These are phyloP conservation scores for Nakazawaea ishiwadae DNA, from an alignment of 805 yeast genomes.

Conservation along the genomic window DNA sequence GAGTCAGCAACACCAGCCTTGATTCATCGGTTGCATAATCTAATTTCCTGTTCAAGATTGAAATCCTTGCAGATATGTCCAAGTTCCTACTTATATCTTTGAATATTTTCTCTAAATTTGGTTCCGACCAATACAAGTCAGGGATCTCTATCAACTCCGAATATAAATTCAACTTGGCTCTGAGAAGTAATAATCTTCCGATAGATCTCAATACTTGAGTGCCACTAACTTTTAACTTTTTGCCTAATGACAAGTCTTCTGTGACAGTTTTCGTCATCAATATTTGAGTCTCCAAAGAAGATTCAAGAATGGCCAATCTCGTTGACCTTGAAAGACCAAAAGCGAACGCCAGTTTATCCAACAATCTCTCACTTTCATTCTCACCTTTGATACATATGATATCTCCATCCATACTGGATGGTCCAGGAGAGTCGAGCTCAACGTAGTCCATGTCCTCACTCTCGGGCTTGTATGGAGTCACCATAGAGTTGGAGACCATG, in stretches of 20 bases:
- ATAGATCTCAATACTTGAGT: conserved; percentile 63
- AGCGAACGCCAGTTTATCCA: conserved; percentile 86
- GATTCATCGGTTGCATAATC: conserved; percentile 92
- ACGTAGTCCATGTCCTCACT: conserved; percentile 86
- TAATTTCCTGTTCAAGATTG: conserved; percentile 75
- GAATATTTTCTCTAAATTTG: conserved; percentile 74
- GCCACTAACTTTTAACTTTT: conserved; percentile 44
- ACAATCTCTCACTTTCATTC: conserved; percentile 39
- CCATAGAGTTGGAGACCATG: conserved; percentile 41
- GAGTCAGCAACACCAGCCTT: conserved; percentile 65
- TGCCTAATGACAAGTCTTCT: conserved; percentile 62
- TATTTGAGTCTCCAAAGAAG: conserved; percentile 66
- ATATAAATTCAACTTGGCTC: conserved; percentile 82
- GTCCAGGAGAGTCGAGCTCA: conserved; percentile 27
- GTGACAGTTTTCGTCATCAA: conserved; percentile 58
- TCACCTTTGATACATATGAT: conserved; percentile 59
- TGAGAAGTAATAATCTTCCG: conserved; percentile 66
- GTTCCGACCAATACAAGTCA: conserved; percentile 91
- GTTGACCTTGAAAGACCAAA: conserved; percentile 87
- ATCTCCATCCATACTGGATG: conserved; percentile 53
- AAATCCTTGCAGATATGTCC: conserved; percentile 74
- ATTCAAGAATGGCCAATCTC: conserved; percentile 74
- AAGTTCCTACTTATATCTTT: conserved; percentile 63
- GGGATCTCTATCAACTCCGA: conserved; percentile 91
- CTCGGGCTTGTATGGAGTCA: conserved; percentile 49